Evolutionary conservation across 2,329 filamentous ascomycete genomes (phyloP).

Genomic region (Penicillium sclerotigenum): DNA sequence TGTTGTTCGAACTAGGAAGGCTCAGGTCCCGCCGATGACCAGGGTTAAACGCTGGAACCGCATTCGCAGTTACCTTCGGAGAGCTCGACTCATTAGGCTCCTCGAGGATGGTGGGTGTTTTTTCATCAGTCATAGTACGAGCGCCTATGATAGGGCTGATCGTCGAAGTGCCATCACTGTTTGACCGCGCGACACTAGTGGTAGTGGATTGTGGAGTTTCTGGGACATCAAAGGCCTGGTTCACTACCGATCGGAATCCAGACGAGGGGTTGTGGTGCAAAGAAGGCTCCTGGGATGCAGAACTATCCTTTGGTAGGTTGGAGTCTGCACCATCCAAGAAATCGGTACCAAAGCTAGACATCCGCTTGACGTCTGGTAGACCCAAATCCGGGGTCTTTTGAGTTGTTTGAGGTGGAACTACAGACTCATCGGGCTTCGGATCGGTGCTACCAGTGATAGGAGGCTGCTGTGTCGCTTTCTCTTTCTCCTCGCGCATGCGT

Average conservation of each 20-base stretch:
- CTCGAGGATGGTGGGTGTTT: slow-evolving; percentile 56
- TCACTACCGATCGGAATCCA: slow-evolving; percentile 59
- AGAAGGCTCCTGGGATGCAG: slow-evolving; percentile 20
- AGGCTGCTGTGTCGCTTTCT: slow-evolving; percentile 40
- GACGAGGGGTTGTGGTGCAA: slow-evolving; percentile 54
- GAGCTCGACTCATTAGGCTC: slow-evolving; percentile 43
- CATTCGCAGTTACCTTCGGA: slow-evolving; percentile 17
- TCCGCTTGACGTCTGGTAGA: slow-evolving; percentile 44
- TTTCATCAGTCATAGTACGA: slow-evolving; percentile 39
- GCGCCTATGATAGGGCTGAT: slow-evolving; percentile 63
- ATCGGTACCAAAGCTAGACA: slow-evolving; percentile 40
- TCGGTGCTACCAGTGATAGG: neutral
- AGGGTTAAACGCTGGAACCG: slow-evolving; percentile 45
- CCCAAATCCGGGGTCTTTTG: slow-evolving; percentile 22
- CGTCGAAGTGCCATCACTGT: slow-evolving; percentile 60
- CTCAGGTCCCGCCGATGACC: slow-evolving; percentile 58
- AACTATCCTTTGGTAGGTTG: slow-evolving; percentile 12
- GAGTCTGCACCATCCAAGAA: slow-evolving; percentile 21
- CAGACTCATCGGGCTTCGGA: neutral
- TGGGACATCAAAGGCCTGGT: slow-evolving; percentile 62
- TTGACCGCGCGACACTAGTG: slow-evolving; percentile 55
- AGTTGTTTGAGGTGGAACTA: slow-evolving; percentile 1
- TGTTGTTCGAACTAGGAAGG: slow-evolving; percentile 58
- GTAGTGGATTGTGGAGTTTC: slow-evolving; percentile 55
- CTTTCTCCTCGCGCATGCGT: slow-evolving; percentile 64